A percentile compares a stretch with the other conserved stretches of the same genome.
These are phyloP conservation scores for Whalleya microplaca DNA, from an alignment of 2,329 filamentous ascomycete species.

Conservation along the genomic window DNA sequence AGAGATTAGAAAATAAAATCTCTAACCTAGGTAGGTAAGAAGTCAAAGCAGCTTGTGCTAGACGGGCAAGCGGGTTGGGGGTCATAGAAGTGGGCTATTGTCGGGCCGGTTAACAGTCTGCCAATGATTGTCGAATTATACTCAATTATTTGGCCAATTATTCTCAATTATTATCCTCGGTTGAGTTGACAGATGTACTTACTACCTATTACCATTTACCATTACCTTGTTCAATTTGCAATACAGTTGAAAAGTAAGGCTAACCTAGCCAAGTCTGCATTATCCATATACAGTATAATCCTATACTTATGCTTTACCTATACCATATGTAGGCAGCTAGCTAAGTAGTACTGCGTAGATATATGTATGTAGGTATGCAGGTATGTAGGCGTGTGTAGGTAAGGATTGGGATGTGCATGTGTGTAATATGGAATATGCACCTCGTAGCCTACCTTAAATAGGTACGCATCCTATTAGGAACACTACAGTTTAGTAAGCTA, in stretches of 20 bases:
- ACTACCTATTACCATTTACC: neutral
- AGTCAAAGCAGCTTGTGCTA: neutral
- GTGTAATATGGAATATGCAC: neutral
- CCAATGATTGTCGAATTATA: neutral
- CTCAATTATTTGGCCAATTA: neutral
- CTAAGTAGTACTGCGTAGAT: too few relatives aligned
- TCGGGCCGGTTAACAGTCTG: neutral
- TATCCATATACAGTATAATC: neutral
- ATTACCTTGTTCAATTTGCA: neutral
- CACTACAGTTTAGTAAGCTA: constrained; percentile 19
- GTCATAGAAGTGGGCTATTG: neutral
- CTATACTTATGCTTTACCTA: neutral
- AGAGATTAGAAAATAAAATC: neutral
- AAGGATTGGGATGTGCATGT: neutral
- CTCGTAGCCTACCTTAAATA: neutral
- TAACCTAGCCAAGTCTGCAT: neutral
- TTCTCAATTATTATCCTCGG: neutral
- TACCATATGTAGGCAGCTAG: neutral
- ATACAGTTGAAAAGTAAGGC: neutral
- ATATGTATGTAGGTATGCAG: too few relatives aligned
- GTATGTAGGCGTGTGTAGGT: neutral
- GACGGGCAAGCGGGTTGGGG: neutral
- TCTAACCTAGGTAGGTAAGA: neutral
- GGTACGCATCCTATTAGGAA: neutral
- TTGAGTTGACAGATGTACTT: too few relatives aligned